Base-by-base conservation (phyloP, 495 filamentous ascomycete species). In the Pyrenopolyporus hunteri region DNA sequence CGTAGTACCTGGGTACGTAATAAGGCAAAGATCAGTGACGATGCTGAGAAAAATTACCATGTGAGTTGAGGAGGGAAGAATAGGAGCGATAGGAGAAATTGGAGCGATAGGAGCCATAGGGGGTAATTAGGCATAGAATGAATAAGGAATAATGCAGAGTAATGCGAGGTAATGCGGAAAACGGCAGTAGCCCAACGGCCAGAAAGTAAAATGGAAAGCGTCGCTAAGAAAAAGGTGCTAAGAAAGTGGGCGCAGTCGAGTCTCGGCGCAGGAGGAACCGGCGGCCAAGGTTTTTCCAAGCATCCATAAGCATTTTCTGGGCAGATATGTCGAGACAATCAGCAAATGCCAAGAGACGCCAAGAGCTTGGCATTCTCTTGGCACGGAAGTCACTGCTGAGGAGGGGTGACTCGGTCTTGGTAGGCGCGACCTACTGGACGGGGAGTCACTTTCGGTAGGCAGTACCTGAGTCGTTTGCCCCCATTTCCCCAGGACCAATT, bases 291-390 rank as follows among this genome's bases (percentile, higher is more conserved):
- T 17, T 44, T 48, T 52, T 50, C 43, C 44, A 64, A 46, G 52
- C 54, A 59, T 58, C 59, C 50, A 42, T 37, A 58, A 58, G 63
- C 64, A 68, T 60, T 63, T 35, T 45, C 62, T 63, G 54, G 51
- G 63, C 63, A 57, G 52, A 63, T 28, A 63, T 63, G 52, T 64
- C 57, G 61, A 70, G 68, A 70, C 65, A 70, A 68, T 70, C 69
- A 66, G 51, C 68, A 70, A 73, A 66, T 68, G 74, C 77, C 77
- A 79, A 75, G 71, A 45, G n/a, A 2, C 48, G 62, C 68, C 68
- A 72, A 75, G 73, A 36, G 20, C 59, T 61, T 66, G 65, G 68
- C 68, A 26, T 31, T 17, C 0, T 16, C 69, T 71, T 71, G 69
- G 69, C 66, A 37, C 22, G 23, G 48, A 69, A 64, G 69, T 71